A percentile compares a stretch with the other conserved stretches of the same genome.
phyloP scores from a whole-genome alignment of 208 protist genomes.

The Porcisia hertigi region DNA sequence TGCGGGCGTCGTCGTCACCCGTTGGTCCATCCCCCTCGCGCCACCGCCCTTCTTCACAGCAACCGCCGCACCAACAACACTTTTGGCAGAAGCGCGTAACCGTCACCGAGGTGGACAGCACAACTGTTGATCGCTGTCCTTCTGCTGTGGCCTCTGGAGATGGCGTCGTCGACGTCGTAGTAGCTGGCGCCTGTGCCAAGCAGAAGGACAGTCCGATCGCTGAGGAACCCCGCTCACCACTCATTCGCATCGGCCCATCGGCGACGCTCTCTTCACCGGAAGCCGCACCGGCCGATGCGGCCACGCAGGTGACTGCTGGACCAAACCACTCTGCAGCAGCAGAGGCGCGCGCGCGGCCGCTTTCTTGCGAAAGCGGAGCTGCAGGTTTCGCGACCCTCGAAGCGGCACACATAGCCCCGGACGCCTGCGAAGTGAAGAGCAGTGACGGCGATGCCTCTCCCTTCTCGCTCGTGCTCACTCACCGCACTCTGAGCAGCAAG shows the following conservation, averaged over 20 bases:
- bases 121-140: background rate
- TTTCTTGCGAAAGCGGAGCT: background rate
- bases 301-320: background rate
- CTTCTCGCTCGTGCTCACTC: constrained; percentile 3
- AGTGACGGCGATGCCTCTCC: background rate
- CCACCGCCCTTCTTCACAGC: background rate
- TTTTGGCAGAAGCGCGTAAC: constrained; percentile 5
- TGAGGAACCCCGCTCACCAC: constrained; percentile 1
- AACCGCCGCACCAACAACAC: constrained; percentile 3
- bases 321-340: background rate
- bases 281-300: background rate
- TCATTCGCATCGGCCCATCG: background rate
- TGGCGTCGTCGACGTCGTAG: background rate
- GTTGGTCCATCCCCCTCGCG: background rate
- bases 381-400: background rate
- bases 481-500: constrained; percentile 7
- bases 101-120: background rate
- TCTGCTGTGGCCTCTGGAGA: background rate
- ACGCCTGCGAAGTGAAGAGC: background rate
- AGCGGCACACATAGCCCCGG: background rate
- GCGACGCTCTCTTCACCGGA: constrained; percentile 1
- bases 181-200: background rate
- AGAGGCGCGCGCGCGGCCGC: background rate
- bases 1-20: background rate
- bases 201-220: background rate